These are phyloP conservation scores for Immersiella caudata DNA, from an alignment of 495 filamentous ascomycete genomes.

Conservation along the genomic window DNA sequence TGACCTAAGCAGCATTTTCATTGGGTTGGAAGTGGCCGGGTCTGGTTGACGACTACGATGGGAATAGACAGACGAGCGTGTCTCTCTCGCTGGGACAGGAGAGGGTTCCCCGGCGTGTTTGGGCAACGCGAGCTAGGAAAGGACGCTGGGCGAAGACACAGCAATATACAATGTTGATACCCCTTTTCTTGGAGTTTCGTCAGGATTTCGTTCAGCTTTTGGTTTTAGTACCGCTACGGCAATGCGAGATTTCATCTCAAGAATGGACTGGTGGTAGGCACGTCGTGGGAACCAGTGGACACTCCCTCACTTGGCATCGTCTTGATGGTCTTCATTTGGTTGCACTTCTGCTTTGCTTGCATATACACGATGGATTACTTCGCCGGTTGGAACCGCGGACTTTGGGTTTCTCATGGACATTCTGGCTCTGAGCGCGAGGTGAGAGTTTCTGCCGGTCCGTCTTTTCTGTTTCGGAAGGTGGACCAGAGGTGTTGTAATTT, in stretches of 20 bases:
- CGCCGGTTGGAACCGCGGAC: no score
- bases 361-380: no score
- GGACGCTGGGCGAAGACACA: constrained; percentile 2
- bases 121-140: background rate
- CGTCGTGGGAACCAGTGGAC: background rate
- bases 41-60: background rate
- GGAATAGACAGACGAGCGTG: constrained; percentile 13
- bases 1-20: background rate
- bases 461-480: no score
- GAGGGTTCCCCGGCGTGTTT: background rate
- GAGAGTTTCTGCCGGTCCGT: no score
- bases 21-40: background rate
- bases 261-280: background rate
- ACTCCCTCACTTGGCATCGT: background rate
- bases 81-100: background rate
- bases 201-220: background rate
- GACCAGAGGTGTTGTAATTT: no score
- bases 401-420: no score
- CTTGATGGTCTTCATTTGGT: background rate
- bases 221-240: background rate
- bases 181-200: constrained; percentile 4
- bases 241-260: background rate
- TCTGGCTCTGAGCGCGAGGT: no score
- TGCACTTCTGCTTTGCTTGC: no score
- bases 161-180: constrained; percentile 22